Evolutionary conservation across 768 basidiomycete genomes (phyloP).

Genomic region (Psilocybe tampanensis): DNA sequence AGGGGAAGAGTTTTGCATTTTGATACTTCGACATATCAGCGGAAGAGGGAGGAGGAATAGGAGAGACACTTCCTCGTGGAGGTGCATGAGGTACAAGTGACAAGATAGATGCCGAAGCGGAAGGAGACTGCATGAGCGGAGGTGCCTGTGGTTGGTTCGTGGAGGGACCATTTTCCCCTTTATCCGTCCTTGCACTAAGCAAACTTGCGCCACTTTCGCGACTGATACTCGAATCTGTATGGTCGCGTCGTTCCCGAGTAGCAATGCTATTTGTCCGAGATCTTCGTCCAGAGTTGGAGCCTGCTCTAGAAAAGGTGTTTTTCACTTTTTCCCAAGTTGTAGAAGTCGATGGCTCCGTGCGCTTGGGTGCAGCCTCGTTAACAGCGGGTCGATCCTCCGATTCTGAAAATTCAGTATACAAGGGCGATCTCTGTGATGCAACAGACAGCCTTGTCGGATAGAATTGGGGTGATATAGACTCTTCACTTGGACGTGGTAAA

Average conservation of each 20-base stretch:
- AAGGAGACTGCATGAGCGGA: conserved; percentile 57
- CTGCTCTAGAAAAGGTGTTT: conserved; percentile 63
- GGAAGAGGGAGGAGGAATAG: conserved; percentile 75
- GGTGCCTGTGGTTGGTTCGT: conserved; percentile 45
- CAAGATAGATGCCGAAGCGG: conserved; percentile 71
- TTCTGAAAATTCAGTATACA: conserved; percentile 50
- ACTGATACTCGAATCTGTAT: conserved; percentile 73
- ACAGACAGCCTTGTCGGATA: conserved; percentile 66
- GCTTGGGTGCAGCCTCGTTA: conserved; percentile 51
- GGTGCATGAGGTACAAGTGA: conserved; percentile 60
- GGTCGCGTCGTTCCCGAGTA: conserved; percentile 64
- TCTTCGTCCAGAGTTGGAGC: conserved; percentile 69
- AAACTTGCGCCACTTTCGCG: conserved; percentile 78
- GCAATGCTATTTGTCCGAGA: conserved; percentile 80
- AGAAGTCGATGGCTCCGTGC: conserved; percentile 54
- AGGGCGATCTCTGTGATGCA: conserved; percentile 62
- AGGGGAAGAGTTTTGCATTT: conserved; percentile 83
- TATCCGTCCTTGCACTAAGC: conserved; percentile 62
- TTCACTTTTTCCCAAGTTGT: conserved; percentile 78
- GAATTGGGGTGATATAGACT: conserved; percentile 53
- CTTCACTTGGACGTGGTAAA: conserved; percentile 46
- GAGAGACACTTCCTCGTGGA: conserved; percentile 64
- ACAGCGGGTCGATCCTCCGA: conserved; percentile 48
- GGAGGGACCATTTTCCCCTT: conserved; percentile 39
- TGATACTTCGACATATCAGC: conserved; percentile 75